Evolutionary conservation across 2,329 filamentous ascomycete genomes (phyloP), one percentile per base, ranked within the genome.

Genomic region (Diplocarpon rosae): DNA sequence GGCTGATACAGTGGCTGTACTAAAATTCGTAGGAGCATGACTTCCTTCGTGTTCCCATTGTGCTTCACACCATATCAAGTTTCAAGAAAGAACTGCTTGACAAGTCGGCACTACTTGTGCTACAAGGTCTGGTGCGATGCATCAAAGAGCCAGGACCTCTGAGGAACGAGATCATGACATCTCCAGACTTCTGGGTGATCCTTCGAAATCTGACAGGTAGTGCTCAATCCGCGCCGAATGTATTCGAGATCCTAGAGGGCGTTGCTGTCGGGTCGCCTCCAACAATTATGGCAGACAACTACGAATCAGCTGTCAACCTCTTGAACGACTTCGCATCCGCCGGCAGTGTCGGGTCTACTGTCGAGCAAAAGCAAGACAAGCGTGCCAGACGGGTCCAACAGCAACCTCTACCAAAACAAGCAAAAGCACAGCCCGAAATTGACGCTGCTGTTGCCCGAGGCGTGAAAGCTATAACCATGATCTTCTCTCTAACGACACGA

Each of bases 141-240:
- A 85, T 95, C 53, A 79, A 83, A 41, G 78, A 83, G 48, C 78
- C 86, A 0, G 80, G 80, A 20, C 78, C 84, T 11, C 69, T 98
- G 24, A 80, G 86, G 46, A 95, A 85, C 54, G 90, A 96, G 65
- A 85, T 96, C 54, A 93, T 94, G 65, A 90, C 86, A 12, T 96
- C 90, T 14, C 92, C 92, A 0, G 92, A 98, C 60, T 96, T 98
- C 63, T 98, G 92, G 92, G 83, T 83, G 5, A 85, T 95, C 12
- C 70, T 98, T 42, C 81, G 87, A 49, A 76, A 79, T 28, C 69
- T 98, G 14, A 79, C 85, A 37, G 70, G 72, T 17, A 75, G 82
- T 49, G 67, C 77, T 2, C 80, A 85, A 42, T 81, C 83, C 20
- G 84, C 87, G 1, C 72, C 80, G 0, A 72, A 81, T 13, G 88